Evolutionary conservation across 495 filamentous ascomycete genomes (phyloP), one percentile per base, ranked within the genome.

Genomic region (Lophiostoma macrostomum): DNA sequence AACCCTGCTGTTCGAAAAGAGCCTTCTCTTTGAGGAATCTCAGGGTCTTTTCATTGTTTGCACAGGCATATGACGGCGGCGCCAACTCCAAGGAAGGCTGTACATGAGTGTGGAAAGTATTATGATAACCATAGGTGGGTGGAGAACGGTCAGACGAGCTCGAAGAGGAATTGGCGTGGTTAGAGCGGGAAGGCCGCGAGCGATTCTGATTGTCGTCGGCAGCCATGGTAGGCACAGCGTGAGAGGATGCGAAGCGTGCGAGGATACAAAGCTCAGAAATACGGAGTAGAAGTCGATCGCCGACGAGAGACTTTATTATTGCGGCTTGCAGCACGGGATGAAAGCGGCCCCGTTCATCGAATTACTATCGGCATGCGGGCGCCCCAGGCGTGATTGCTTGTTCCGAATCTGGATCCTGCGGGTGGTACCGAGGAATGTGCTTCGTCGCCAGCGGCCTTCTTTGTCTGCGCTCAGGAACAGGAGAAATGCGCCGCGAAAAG

Each of bases 81-180:
- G 36, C 16, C 8, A 25, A 14, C 8, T 43, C 32, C 13, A 10
- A 13, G 11, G 29, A 1, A 5, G 49, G 44, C 10, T 24, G 32
- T 4, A 40, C 45, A 39, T 63, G 59, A 19, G 52, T 56, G 55
- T 63, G 63, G 47, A 65, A 65, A 28, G 59, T 60, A 29, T 65
- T 59, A 56, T 63, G 55, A 56, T 65, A 65, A 22, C 63, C 63
- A 27, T 63, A 65, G 27, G 50, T 59, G 11, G 58, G 62, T 7
- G 60, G 20, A 14, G 28, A 18, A 11, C 41, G 34, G 0, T 57
- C 48, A 4, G 45, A 38, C 36, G 42, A 23, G 36, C 18, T 11
- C 8, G 35, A 25, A 22, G 24, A 5, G 25, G 22, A 8, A 23
- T 4, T 4, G 18, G n/a, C n/a, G n/a, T n/a, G n/a, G n/a, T n/a